Conservation (phyloP, 1,139 yeast genomes). For the Tardiomyces blankii region DNA sequence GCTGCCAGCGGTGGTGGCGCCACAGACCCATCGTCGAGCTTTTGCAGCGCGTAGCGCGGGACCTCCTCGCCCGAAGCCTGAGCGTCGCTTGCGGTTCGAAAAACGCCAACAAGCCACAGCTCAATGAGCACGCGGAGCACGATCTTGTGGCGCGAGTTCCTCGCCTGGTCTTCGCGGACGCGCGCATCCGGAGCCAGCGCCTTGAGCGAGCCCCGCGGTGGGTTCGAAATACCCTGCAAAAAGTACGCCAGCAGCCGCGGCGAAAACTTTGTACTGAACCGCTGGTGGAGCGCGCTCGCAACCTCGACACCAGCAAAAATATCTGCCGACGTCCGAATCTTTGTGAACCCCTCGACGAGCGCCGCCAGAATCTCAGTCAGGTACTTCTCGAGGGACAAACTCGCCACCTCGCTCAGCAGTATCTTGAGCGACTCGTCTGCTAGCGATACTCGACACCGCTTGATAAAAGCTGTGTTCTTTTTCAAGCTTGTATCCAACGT, state of each 20-base stretch:
- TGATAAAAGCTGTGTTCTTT: conserved; percentile 74
- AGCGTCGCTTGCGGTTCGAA: background rate
- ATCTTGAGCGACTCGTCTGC: conserved; percentile 37
- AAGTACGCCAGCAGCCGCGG: conserved; percentile 40
- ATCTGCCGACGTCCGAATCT: conserved; percentile 48
- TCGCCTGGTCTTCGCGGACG: conserved; percentile 36
- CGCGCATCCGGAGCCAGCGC: conserved; percentile 22
- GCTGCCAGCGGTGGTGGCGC: conserved; percentile 37
- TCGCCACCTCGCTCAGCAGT: conserved; percentile 49
- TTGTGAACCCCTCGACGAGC: conserved; percentile 50
- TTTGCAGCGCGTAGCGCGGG: conserved; percentile 31
- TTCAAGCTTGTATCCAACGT: conserved; percentile 66
- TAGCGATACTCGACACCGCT: conserved; percentile 51
- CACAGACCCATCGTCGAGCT: conserved; percentile 17
- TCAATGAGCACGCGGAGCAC: conserved; percentile 50
- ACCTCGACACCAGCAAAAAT: conserved; percentile 54
- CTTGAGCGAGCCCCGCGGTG: conserved; percentile 23
- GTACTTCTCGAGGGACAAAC: conserved; percentile 64
- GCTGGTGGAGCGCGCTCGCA: conserved; percentile 64
- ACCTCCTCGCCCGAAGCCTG: conserved; percentile 20
- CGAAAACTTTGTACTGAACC: conserved; percentile 49
- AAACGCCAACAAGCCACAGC: conserved; percentile 32
- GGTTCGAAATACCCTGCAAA: conserved; percentile 35
- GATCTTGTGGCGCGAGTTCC: conserved; percentile 37
- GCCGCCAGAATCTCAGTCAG: conserved; percentile 59